phyloP scores from a whole-genome alignment of 1,284 basidiomycete genomes.

The Cryptococcus sp. region DNA sequence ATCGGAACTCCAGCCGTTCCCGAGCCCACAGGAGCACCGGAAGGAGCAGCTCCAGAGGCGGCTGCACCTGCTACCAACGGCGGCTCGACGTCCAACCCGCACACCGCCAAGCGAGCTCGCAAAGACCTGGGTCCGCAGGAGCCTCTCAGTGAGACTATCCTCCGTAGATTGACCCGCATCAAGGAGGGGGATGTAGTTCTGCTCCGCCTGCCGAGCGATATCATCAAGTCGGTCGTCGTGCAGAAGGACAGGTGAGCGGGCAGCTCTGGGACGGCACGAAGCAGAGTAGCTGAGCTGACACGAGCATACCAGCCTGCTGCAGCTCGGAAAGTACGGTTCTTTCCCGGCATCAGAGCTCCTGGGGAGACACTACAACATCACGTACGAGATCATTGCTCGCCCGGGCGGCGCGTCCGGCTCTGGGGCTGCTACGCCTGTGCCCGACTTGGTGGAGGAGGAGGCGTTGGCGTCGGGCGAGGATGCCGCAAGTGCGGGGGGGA shows the following conservation, averaged over 20 bases:
- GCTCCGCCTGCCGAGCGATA: conserved; percentile 50
- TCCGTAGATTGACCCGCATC: conserved; percentile 42
- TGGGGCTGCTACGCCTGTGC: conserved; percentile 2
- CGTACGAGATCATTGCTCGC: conserved; percentile 49
- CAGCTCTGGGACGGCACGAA: neutral
- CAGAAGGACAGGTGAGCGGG: conserved; percentile 41
- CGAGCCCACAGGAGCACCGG: neutral
- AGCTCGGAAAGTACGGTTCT: conserved; percentile 52
- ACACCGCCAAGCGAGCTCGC: conserved; percentile 1
- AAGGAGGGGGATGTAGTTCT: conserved; percentile 51
- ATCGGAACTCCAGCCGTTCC: neutral
- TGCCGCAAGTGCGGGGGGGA: conserved; percentile 7
- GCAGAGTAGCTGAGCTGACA: conserved; percentile 3
- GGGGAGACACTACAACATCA: conserved; percentile 52
- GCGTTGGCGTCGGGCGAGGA: neutral
- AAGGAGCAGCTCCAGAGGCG: neutral
- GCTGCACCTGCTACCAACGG: neutral
- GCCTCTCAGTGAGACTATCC: conserved; percentile 36
- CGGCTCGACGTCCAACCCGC: neutral
- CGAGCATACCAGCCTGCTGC: conserved; percentile 35
- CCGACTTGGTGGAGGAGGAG: conserved; percentile 1
- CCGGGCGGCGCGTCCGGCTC: conserved; percentile 5
- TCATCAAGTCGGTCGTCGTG: conserved; percentile 50
- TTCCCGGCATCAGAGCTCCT: conserved; percentile 51
- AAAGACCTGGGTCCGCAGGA: conserved; percentile 14